Evolutionary conservation across 345 rosid genomes (phyloP), one percentile per base, ranked within the genome.

Genomic region (Limnanthes douglasii): DNA sequence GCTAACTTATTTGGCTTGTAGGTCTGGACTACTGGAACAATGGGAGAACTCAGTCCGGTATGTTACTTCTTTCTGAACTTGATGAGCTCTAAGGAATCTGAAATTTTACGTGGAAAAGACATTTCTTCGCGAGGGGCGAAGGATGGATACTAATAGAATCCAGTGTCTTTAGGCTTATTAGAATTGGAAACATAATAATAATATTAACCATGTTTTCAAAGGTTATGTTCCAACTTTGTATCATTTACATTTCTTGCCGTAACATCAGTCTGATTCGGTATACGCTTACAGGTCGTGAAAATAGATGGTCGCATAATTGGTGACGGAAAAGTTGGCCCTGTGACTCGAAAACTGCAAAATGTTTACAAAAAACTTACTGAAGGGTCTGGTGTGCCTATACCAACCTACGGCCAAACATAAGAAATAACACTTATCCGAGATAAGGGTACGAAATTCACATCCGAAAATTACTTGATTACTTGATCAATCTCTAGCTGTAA

Each of bases 1-100:
- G 19, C 3, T 16, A 23, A 11, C 34, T 16, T 5, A 8, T 40
- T 11, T 46, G 0, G 18, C 0, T 6, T 5, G 25, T 10, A 86
- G 96, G 86, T 75, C 12, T 86, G 79, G 81, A 81, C 94, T 12
- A 86, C 94, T 0, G 94, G 96, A 57, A 81, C 92, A 5, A 81
- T 78, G 94, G 92, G 96, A 60, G 96, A 86, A 56, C 62, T 81
- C 30, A 78, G 75, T 16, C 92, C 86, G 41, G 92, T 70, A 51
- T 60, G 79, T 42, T 15, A 14, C 6, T 35, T 26, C 11, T 18
- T 16, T 29, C 8, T 15, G 9, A 41, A 27, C 31, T 15, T 18
- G 4, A 25, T n/a, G n/a, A n/a, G n/a, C n/a, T n/a, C n/a, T n/a
- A n/a, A n/a, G n/a, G n/a, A n/a, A n/a, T n/a, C n/a, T n/a, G n/a